Conservation (phyloP, 2,329 filamentous ascomycete genomes). For the Harringtonia lauricola region DNA sequence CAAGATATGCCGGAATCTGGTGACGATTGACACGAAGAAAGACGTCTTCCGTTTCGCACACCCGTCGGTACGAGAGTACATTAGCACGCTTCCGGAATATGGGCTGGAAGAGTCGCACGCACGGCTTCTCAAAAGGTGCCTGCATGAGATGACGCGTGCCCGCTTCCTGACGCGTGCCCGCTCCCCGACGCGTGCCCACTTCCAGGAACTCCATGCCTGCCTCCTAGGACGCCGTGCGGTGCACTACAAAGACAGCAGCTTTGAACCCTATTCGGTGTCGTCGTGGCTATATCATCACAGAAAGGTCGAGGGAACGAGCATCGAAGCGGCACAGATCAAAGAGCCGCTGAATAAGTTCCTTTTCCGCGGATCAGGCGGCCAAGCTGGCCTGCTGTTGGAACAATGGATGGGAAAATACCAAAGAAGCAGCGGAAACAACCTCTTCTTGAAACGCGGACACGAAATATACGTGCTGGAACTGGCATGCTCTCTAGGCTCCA, state of each 20-base stretch:
- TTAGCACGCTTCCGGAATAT: not conserved
- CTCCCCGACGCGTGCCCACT: not conserved
- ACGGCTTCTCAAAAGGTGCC: not conserved
- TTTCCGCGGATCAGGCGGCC: too few species aligned
- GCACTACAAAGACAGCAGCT: not conserved
- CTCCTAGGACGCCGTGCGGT: not conserved
- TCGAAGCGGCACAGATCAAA: not conserved
- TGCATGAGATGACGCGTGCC: not conserved
- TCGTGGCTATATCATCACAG: not conserved
- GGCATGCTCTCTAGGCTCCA: too few species aligned
- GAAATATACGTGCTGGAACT: too few species aligned
- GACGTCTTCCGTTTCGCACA: not conserved
- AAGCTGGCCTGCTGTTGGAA: too few species aligned
- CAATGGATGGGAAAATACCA: too few species aligned
- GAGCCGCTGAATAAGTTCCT: not conserved
- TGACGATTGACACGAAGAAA: not conserved
- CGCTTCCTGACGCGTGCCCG: not conserved
- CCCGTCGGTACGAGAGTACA: not conserved
- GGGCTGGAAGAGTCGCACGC: not conserved
- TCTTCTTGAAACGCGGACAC: too few species aligned
- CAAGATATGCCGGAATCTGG: not conserved
- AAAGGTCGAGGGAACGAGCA: not conserved
- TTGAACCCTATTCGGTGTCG: not conserved
- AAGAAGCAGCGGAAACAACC: too few species aligned
- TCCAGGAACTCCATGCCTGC: not conserved